These are phyloP conservation scores for Petunia secreta DNA, from an alignment of 257 asterid genomes.

Conservation along the genomic window DNA sequence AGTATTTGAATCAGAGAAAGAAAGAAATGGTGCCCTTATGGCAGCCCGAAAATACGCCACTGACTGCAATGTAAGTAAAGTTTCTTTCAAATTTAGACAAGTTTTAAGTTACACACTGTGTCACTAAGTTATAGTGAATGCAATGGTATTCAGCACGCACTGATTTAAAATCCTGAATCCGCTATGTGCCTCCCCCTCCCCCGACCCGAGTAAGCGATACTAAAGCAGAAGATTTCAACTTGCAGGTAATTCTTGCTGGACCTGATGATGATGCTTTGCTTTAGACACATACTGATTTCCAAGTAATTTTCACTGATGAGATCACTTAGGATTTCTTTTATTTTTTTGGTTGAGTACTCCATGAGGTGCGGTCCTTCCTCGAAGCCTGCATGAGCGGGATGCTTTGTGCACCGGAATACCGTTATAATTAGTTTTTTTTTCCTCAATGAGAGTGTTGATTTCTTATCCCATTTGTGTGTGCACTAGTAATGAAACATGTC, in stretches of 20 bases:
- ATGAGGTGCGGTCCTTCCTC: too few relatives aligned
- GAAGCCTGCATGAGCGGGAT: too few relatives aligned
- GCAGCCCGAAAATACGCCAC: conserved; percentile 81
- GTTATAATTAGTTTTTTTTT: neutral
- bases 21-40: conserved; percentile 75
- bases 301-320: conserved; percentile 36
- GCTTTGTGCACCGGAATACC: too few relatives aligned
- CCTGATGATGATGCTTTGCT: conserved; percentile 93
- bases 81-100: too few relatives aligned
- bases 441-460: conserved; percentile 43
- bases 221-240: neutral
- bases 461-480: conserved; percentile 26
- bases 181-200: neutral
- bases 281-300: conserved; percentile 53
- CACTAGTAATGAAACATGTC: conserved; percentile 38
- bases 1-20: conserved; percentile 81
- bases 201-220: conserved; percentile 6
- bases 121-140: neutral
- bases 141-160: neutral
- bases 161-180: neutral
- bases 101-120: neutral
- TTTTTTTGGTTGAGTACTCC: neutral
- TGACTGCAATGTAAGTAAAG: conserved; percentile 83
- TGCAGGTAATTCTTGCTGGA: conserved; percentile 90
- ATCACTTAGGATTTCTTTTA: neutral